Base-by-base conservation (phyloP, 2,329 filamentous ascomycete genomes). In the Hypoxylon sp. region DNA sequence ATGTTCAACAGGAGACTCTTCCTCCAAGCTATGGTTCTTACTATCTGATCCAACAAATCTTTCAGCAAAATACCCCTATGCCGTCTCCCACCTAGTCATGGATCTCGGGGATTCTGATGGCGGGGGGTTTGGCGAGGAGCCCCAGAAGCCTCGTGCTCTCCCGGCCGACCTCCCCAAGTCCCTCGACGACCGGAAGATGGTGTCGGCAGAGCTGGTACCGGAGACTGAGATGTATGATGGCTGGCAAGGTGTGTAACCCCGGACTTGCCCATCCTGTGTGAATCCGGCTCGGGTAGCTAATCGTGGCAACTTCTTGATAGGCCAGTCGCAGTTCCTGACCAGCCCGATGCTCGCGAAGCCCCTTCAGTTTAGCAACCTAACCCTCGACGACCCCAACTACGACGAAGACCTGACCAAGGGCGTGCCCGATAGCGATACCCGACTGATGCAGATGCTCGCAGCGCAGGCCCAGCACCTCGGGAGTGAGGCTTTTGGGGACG, bases 201-300 rank as follows among this genome's bases (percentile, higher is more conserved):
- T 89, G 27, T 84, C 87, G 3, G 81, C 79, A 42, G 86, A 88
- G 61, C 84, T 88, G 63, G 83, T 89, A 53, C 82, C 83, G 33
- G 95, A 98, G 80, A 97, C 93, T 35, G 95, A 98, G 80, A 92
- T 97, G 79, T 99, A 98, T 75, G 95, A 99, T 83, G 95, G 92
- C 67, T 99, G 95, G 95, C 92, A 98, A 88, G 94, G 94, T 82
- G 66, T 61, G 79, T 78, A 56, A 57, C 50, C 50, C 55, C 52
- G 55, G 45, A 58, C 58, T 58, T 58, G 26, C 35, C 43, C 47
- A 38, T 29, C 45, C 40, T 43, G 41, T 4, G 11, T 4, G 13
- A 21, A 8, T 41, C 10, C 11, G 11, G 6, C 11, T 8, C 18
- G 20, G 31, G 52, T 56, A n/a, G 54, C 54, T 67, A 57, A 66